Evolutionary conservation across 805 yeast species (phyloP).

Genomic region (Pichia exigua): DNA sequence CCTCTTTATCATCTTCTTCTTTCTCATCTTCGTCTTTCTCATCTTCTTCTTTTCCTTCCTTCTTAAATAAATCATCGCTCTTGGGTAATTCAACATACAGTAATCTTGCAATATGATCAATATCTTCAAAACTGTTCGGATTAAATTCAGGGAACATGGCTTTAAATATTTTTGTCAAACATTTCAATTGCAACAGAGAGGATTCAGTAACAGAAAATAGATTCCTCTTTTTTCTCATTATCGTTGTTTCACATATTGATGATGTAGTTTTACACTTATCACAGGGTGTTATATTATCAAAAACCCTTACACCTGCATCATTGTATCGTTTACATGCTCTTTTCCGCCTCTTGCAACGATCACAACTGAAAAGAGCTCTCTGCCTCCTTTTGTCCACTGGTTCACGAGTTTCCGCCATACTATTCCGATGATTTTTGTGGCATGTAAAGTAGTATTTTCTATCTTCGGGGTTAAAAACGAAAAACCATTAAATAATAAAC

Average conservation of each 20-base stretch:
- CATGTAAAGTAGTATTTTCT: background rate
- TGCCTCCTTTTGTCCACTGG: background rate
- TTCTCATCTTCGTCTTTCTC: background rate
- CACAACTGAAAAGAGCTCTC: slow-evolving; percentile 30
- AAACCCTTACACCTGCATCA: slow-evolving; percentile 13
- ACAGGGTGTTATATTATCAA: slow-evolving; percentile 25
- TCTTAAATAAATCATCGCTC: background rate
- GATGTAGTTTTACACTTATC: slow-evolving; percentile 21
- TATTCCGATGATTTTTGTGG: background rate
- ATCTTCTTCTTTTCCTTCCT: background rate
- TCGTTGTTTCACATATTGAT: slow-evolving; percentile 25
- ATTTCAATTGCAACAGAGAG: slow-evolving; percentile 30
- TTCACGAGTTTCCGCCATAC: too few species aligned
- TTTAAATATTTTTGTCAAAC: slow-evolving; percentile 24
- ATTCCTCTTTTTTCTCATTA: slow-evolving; percentile 26
- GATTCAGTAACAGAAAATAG: slow-evolving; percentile 28
- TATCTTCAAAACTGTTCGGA: slow-evolving; percentile 28
- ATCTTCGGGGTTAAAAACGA: background rate
- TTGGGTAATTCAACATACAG: slow-evolving; percentile 17
- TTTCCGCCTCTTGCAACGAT: slow-evolving; percentile 30
- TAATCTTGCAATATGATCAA: slow-evolving; percentile 24
- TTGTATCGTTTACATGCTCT: slow-evolving; percentile 27
- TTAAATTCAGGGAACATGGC: slow-evolving; percentile 32
- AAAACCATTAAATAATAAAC: too few species aligned
- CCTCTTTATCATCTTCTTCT: background rate